Base-by-base conservation (phyloP, 2,329 filamentous ascomycete genomes). In the Tolypocladium sp. region DNA sequence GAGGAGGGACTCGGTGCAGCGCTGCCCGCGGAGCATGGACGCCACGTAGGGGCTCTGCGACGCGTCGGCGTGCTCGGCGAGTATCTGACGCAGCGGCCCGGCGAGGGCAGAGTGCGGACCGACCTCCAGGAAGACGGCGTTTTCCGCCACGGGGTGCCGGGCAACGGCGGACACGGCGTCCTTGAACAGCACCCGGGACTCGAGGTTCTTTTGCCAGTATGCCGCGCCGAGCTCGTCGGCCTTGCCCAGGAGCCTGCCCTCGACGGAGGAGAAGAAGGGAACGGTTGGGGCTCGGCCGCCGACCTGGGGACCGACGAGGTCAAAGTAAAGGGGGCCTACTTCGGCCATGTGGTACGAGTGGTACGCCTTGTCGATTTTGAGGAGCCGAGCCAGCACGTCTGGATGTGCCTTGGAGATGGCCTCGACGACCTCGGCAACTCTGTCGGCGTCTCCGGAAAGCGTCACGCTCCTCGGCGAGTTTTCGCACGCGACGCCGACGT, bases 281-380 rank as follows among this genome's bases (percentile, higher is more conserved):
- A 33, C 9, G 30, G 30, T 8, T 8, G 30, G 30, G 8, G 30
- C 30, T 7, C 30, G 30, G 30, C 30, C 30, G 30, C 30, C 30
- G 30, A 33, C 30, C 30, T 33, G 6, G 30, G 30, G 30, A 8
- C 30, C 30, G 7, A 33, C 30, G 30, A 33, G 30, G 30, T 33
- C 30, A 33, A 33, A 33, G 38, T 61, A 61, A 1, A n/a, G 13
- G 12, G 25, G 25, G 7, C 51, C 46, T 13, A 57, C 46, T 9
- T 41, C 54, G 2, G 27, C 25, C 61, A 65, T 65, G 17, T 65
- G 63, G 20, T 53, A 60, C 0, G 71, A 73, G 59, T 74, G 72
- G 30, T 73, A 74, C 10, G 71, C 71, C 35, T 61, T 68, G 35
- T 69, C 64, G 13, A 71, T 68, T 30, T 66, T 30, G 9, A 53